phyloP scores from a whole-genome alignment of 306 rosid genomes.

The Aeschynomene evenia region DNA sequence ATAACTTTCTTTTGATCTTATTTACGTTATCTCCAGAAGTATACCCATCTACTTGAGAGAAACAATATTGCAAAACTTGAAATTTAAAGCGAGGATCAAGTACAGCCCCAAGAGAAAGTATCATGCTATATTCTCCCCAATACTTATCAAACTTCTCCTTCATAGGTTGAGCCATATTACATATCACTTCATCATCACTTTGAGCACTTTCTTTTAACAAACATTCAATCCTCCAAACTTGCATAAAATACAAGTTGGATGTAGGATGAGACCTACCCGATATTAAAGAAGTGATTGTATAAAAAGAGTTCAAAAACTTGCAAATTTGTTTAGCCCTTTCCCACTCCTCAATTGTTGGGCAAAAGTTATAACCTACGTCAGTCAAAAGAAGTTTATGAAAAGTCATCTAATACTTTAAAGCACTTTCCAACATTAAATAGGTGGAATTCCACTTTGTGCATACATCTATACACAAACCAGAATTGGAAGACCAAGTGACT shows the following conservation, averaged over 20 bases:
- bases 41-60: not conserved
- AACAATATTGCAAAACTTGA: not conserved
- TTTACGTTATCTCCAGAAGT: not conserved
- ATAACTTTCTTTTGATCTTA: not conserved
- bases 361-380: too few species aligned
- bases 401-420: too few species aligned
- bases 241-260: not conserved
- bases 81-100: not conserved
- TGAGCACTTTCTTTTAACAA: not conserved
- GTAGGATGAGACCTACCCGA: not conserved
- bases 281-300: not conserved
- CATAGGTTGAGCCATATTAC: not conserved
- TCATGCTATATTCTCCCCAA: not conserved
- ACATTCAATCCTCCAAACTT: not conserved
- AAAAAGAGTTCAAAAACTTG: not conserved
- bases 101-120: not conserved
- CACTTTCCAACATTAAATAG: too few species aligned
- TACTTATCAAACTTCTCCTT: not conserved
- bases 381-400: too few species aligned
- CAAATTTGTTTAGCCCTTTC: too few species aligned
- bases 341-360: too few species aligned
- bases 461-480: too few species aligned
- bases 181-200: not conserved
- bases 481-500: too few species aligned
- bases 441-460: too few species aligned